Evolutionary conservation across 495 filamentous ascomycete species (phyloP).

Genomic region (Penicillium psychrofluorescens): DNA sequence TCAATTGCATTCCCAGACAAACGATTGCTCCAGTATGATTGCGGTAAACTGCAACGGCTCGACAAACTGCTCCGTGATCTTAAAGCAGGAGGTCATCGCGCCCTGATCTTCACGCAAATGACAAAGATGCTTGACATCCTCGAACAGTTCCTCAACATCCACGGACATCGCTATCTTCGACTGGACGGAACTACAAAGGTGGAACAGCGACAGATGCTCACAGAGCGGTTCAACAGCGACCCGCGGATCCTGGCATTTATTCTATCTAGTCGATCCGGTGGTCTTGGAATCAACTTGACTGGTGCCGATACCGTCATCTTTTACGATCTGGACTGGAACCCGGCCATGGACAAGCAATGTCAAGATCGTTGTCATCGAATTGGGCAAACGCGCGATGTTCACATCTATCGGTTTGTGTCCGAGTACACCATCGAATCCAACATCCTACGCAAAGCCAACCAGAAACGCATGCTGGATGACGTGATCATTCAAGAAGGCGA

Average conservation of each 20-base stretch:
- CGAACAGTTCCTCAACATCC: conserved; percentile 96
- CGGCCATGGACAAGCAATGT: conserved; percentile 99
- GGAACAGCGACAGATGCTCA: conserved; percentile 90
- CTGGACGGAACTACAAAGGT: conserved; percentile 92
- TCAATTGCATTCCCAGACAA: conserved; percentile 97
- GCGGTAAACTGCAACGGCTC: conserved; percentile 90
- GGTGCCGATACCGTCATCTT: conserved; percentile 98
- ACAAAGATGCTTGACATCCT: conserved; percentile 97
- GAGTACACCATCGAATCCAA: conserved; percentile 99
- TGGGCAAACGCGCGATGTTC: conserved; percentile 94
- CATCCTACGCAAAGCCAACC: conserved; percentile 90
- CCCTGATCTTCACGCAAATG: conserved; percentile 99
- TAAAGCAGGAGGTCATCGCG: conserved; percentile 84
- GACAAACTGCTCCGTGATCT: conserved; percentile 80
- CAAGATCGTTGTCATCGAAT: conserved; percentile 98
- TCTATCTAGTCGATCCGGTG: conserved; percentile 87
- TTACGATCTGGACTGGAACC: conserved; percentile 99
- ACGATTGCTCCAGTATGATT: conserved; percentile 92
- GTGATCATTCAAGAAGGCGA: conserved; percentile 98
- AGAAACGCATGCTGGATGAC: conserved; percentile 96
- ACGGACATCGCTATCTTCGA: conserved; percentile 91
- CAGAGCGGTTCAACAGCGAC: conserved; percentile 96
- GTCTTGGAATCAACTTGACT: conserved; percentile 92
- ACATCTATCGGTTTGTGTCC: conserved; percentile 94
- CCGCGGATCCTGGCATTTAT: conserved; percentile 89